phyloP scores from a whole-genome alignment of 805 yeast genomes.

The Wickerhamiella cacticola region DNA sequence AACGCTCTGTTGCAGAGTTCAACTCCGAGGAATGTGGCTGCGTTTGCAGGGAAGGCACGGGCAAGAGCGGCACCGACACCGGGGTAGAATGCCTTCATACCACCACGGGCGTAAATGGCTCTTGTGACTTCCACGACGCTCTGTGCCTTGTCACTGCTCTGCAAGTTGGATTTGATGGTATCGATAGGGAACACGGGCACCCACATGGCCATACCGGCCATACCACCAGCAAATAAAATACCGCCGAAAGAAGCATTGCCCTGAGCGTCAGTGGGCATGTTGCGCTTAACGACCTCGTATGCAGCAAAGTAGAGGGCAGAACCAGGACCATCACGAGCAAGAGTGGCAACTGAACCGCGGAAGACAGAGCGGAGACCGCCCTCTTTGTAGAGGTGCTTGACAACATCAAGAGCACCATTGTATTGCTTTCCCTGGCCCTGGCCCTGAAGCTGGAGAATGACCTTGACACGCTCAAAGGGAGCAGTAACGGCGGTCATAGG shows the following conservation, averaged over 20 bases:
- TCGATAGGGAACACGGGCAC: slow-evolving; percentile 88
- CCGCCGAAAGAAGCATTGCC: slow-evolving; percentile 55
- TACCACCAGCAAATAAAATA: slow-evolving; percentile 83
- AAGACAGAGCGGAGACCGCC: slow-evolving; percentile 80
- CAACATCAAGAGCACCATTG: slow-evolving; percentile 45
- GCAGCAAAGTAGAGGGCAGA: slow-evolving; percentile 92
- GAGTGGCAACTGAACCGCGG: slow-evolving; percentile 83
- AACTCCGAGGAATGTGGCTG: slow-evolving; percentile 96
- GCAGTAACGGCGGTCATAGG: slow-evolving; percentile 97
- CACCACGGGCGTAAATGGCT: slow-evolving; percentile 61
- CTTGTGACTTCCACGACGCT: slow-evolving; percentile 55
- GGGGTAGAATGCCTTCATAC: slow-evolving; percentile 88
- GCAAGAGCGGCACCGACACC: slow-evolving; percentile 93
- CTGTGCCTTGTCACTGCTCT: slow-evolving; percentile 41
- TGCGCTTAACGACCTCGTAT: slow-evolving; percentile 66
- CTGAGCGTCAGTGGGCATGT: slow-evolving; percentile 35
- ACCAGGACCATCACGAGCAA: slow-evolving; percentile 97
- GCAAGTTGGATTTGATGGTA: slow-evolving; percentile 79
- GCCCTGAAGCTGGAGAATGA: slow-evolving; percentile 72
- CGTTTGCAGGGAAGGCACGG: slow-evolving; percentile 95
- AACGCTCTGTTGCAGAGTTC: slow-evolving; percentile 50
- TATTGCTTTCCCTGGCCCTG: slow-evolving; percentile 31
- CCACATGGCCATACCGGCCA: slow-evolving; percentile 98
- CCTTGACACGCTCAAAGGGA: slow-evolving; percentile 92
- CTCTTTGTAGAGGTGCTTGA: slow-evolving; percentile 52